Percentiles rank a stretch among this genome's conserved stretches.
Evolutionary conservation across 305 asterid species (phyloP).

Genomic region (Solanum aculeatissimum): DNA sequence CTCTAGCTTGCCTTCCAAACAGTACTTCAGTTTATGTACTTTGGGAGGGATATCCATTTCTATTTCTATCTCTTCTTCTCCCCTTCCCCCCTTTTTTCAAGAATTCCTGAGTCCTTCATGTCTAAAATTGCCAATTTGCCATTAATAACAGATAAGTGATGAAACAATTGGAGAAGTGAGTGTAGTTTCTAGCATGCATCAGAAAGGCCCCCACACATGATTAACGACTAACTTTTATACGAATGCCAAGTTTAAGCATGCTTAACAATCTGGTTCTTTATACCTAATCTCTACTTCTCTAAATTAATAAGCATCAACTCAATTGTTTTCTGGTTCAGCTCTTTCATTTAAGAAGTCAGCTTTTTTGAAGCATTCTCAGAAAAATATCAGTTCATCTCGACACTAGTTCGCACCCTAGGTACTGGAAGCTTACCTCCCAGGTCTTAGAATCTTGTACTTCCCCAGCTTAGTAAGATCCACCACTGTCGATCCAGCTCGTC

Average conservation of each 20-base stretch:
- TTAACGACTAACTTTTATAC: not conserved
- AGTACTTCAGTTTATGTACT: not conserved
- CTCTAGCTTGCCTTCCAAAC: not conserved
- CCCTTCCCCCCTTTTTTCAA: not conserved
- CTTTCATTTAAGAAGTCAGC: not conserved
- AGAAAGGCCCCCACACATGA: not conserved
- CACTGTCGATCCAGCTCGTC: slow-evolving; percentile 84
- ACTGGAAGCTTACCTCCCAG: slow-evolving; percentile 56
- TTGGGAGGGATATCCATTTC: not conserved
- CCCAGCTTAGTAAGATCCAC: slow-evolving; percentile 77
- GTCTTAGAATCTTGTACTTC: slow-evolving; percentile 61
- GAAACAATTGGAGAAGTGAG: not conserved
- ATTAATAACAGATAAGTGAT: not conserved
- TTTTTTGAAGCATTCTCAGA: not conserved
- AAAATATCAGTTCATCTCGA: not conserved
- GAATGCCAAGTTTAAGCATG: not conserved
- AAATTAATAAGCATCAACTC: not conserved
- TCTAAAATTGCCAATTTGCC: not conserved
- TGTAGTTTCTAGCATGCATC: not conserved
- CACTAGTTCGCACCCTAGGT: not conserved
- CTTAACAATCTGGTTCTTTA: not conserved
- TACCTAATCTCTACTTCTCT: not conserved
- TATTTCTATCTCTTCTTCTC: not conserved
- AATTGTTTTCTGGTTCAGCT: not conserved
- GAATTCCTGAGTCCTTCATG: not conserved